phyloP scores from a whole-genome alignment of 148 eudicot genomes.

The Limonium bicolor region DNA sequence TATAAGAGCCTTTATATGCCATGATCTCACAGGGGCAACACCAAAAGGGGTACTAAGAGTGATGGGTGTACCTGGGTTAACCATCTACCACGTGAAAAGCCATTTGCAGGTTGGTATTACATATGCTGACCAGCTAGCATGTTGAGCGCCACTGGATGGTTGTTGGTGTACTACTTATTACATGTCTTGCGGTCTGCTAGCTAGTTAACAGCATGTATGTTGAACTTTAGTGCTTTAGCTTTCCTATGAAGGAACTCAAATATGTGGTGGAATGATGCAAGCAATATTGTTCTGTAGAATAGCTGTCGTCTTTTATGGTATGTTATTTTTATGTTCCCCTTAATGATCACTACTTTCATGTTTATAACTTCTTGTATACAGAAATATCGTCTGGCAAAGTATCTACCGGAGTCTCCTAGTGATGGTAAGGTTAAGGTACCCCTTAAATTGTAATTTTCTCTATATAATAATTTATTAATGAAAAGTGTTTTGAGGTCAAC shows the following conservation, averaged over 20 bases:
- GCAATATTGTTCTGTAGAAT: neutral
- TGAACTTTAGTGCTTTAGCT: neutral
- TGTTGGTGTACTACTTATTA: too few species aligned
- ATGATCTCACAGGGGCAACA: conserved; percentile 84
- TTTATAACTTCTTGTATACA: conserved; percentile 7
- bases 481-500: neutral
- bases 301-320: neutral
- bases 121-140: conserved; percentile 45
- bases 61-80: conserved; percentile 69
- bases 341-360: neutral
- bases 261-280: neutral
- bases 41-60: conserved; percentile 73
- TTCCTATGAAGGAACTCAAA: neutral
- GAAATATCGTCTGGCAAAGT: conserved; percentile 57
- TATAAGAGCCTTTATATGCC: too few species aligned
- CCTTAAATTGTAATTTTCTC: neutral
- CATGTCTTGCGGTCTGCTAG: neutral
- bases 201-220: neutral
- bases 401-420: conserved; percentile 43
- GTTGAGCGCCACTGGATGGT: conserved; percentile 49
- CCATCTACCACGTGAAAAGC: conserved; percentile 75
- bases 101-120: conserved; percentile 28
- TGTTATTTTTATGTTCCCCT: neutral
- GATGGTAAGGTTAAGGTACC: conserved; percentile 29
- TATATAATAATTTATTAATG: conserved; percentile 1